Evolutionary conservation across 257 asterid species (phyloP).

Genomic region (Solanum habrochaites): DNA sequence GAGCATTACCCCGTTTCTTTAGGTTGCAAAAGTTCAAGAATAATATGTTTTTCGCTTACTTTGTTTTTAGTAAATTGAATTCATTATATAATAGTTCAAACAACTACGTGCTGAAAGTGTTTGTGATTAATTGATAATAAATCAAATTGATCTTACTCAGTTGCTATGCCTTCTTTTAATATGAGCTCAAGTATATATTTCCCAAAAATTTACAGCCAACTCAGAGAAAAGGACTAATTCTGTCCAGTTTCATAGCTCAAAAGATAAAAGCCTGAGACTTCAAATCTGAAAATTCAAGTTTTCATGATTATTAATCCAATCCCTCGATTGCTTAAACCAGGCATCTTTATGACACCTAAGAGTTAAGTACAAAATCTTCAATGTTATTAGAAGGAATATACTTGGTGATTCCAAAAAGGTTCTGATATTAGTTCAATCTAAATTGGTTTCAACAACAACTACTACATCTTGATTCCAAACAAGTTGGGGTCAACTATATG

Average conservation of each 20-base stretch:
- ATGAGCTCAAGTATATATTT: not conserved
- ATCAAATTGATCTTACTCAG: not conserved
- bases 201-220: not conserved
- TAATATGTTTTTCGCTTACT: not conserved
- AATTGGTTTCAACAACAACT: not conserved
- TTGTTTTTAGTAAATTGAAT: not conserved
- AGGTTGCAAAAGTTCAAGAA: not conserved
- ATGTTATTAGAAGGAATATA: not conserved
- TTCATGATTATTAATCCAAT: not conserved
- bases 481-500: not conserved
- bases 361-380: not conserved
- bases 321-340: not conserved
- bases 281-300: not conserved
- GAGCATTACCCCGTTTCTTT: not conserved
- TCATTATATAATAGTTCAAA: not conserved
- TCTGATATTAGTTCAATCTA: not conserved
- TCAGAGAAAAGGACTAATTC: not conserved
- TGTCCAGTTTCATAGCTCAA: not conserved
- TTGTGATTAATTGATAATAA: not conserved
- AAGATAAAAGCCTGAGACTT: not conserved
- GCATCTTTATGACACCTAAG: not conserved
- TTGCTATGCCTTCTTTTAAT: not conserved
- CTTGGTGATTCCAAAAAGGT: not conserved
- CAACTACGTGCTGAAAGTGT: not conserved
- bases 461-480: not conserved